Conservation (phyloP, 2,329 filamentous ascomycete species). For the Aspergillus neotritici region DNA sequence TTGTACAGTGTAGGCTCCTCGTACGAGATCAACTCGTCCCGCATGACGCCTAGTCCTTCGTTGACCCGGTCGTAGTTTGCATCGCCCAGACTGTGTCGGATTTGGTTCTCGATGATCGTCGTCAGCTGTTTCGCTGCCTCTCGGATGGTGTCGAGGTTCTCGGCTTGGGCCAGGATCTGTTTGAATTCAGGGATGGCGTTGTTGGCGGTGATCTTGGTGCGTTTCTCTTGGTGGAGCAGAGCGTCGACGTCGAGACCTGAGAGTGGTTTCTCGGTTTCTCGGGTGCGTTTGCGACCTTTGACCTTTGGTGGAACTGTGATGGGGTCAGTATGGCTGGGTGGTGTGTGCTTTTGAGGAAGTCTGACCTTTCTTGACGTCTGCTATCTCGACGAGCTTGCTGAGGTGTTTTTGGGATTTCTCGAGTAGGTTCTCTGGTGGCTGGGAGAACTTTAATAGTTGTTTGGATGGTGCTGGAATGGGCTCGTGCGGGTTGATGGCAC, state of each 20-base stretch:
- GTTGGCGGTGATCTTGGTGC: slow-evolving; percentile 52
- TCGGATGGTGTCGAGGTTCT: slow-evolving; percentile 57
- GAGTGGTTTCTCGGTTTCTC: slow-evolving; percentile 70
- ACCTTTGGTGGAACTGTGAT: slow-evolving; percentile 68
- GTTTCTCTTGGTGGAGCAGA: slow-evolving; percentile 60
- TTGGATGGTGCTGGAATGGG: slow-evolving; percentile 58
- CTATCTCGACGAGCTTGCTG: slow-evolving; percentile 59
- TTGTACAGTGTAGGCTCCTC: slow-evolving; percentile 78
- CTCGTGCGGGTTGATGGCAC: slow-evolving; percentile 67
- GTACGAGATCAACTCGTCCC: slow-evolving; percentile 67
- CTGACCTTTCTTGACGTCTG: slow-evolving; percentile 76
- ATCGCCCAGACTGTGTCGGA: slow-evolving; percentile 70
- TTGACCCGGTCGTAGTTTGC: slow-evolving; percentile 66
- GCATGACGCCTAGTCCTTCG: slow-evolving; percentile 71
- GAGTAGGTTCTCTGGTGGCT: slow-evolving; percentile 63
- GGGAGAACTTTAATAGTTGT: slow-evolving; percentile 65
- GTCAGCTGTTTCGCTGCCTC: slow-evolving; percentile 70
- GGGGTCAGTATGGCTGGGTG: slow-evolving; percentile 18
- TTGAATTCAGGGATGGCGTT: slow-evolving; percentile 92
- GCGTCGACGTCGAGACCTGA: slow-evolving; percentile 84
- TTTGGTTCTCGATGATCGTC: slow-evolving; percentile 60
- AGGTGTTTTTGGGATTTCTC: slow-evolving; percentile 54
- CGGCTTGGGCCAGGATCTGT: slow-evolving; percentile 60
- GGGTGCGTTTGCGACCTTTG: slow-evolving; percentile 63
- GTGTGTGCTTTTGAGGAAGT: neutral